Evolutionary conservation across 1,284 basidiomycete species (phyloP), one percentile per base, ranked within the genome.

Genomic region (Heterobasidion occidentale): DNA sequence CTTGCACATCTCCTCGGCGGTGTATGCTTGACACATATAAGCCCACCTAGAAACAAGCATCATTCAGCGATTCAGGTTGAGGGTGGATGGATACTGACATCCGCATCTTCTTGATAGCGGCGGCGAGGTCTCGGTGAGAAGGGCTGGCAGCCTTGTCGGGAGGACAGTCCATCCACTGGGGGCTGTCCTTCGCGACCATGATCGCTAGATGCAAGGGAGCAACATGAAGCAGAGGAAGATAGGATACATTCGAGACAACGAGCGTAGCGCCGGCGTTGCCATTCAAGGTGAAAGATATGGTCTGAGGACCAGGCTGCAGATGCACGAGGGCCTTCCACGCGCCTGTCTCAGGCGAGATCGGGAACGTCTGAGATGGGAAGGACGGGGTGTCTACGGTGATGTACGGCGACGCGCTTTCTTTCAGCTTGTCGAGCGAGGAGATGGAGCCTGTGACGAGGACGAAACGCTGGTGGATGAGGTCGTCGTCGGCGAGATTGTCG

Each of bases 261-360:
- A 36, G 19, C 17, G 51, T 11, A 19, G n/a, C 38, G 20, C 17
- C 20, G 9, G 15, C 12, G 3, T 52, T 36, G 15, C 51, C 51
- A n/a, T 52, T 52, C 36, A 52, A 52, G 19, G 51, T 11, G 42
- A 52, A 52, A 11, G 51, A 42, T 35, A 52, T 2, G 36, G 35
- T 20, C 38, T 52, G 51, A n/a, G 51, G 51, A n/a, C 51, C 51
- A 8, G 51, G 51, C 15, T 45, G 51, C 11, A 52, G 51, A 45
- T 52, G 51, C 15, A 52, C 51, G 9, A 52, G 51, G 8, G 51
- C 51, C 51, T 45, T 52, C 51, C 51, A 52, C 36, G 51, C 51
- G 15, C 51, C 51, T 9, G 35, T 52, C n/a, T 34, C 38, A 7
- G 51, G 38, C 35, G 51, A 52, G 15, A 52, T 27, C 9, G 51